Base-by-base conservation (phyloP, 2,329 filamentous ascomycete genomes). In the Colletotrichum echinochloae region DNA sequence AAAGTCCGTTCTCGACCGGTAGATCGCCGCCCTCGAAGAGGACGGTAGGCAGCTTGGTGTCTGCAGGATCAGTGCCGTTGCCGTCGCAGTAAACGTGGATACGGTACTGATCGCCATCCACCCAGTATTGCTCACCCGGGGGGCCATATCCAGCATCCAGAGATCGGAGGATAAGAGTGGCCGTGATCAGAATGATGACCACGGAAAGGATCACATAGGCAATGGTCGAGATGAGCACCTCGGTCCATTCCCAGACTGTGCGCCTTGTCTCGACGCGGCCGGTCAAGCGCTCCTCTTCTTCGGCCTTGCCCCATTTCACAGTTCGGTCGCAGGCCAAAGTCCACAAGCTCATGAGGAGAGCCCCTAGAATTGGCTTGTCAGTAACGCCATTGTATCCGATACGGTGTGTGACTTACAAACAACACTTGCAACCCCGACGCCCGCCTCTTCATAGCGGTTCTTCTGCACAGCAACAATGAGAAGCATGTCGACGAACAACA, bases 221-320 rank as follows among this genome's bases (percentile, higher is more conserved):
- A 56, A 94, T 82, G 1, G 92, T 94, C 33, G 94, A 92, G 4
- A 91, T 77, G 3, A 97, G 82, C 18, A 99, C 93, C 52, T 91
- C 92, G 6, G 90, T 81, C 95, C 96, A 98, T 83, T 98, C 94
- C 51, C 88, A 83, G 6, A 98, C 80, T 0, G 94, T 93, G 35
- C 95, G 90, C 30, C 95, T 89, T 14, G 92, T 94, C 83, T 99
- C 95, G 37, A 92, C 89, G 18, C 95, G 92, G 14, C 96, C 96
- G 0, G 95, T 98, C 26, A 98, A 84, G 33, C 96, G 90, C 79
- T 97, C 92, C 79, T 99, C 96, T 79, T 98, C 96, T 76, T 98
- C 94, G 1, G 86, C 86, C 81, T 98, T 98, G 66, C 95, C 96
- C 92, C 94, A 97, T 76, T 92, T 88, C 11, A 99, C 96, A 5